Conservation (phyloP, 257 asterid species). For the Ophiorrhiza pumila region DNA sequence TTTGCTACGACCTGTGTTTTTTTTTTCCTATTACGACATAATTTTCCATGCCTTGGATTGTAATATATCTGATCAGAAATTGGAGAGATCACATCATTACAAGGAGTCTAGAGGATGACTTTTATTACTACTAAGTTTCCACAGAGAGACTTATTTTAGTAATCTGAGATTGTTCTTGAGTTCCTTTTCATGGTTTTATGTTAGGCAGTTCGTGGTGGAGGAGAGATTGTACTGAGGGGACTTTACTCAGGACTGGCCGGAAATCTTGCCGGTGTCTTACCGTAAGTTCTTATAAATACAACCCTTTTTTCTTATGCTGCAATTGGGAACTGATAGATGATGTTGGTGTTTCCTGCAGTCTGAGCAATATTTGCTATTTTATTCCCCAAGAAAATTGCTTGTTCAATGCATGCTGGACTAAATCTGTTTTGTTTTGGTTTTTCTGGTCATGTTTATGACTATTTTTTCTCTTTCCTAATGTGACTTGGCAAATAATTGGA, state of each 20-base stretch:
- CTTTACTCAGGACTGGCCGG: constrained; percentile 75
- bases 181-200: constrained; percentile 24
- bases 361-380: neutral
- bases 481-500: constrained; percentile 2
- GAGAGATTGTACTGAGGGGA: constrained; percentile 50
- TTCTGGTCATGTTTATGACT: neutral
- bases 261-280: constrained; percentile 65
- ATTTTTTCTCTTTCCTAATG: neutral
- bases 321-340: neutral
- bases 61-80: neutral
- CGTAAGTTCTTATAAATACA: constrained; percentile 43
- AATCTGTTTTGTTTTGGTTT: neutral
- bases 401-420: neutral
- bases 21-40: neutral
- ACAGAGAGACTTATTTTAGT: neutral
- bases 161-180: neutral
- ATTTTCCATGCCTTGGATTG: neutral
- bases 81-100: neutral
- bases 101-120: neutral
- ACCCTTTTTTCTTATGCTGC: constrained; percentile 1
- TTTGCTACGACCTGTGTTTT: neutral
- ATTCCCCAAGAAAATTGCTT: neutral
- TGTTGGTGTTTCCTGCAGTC: constrained; percentile 1
- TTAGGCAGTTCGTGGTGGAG: constrained; percentile 66
- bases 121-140: neutral